phyloP scores from a whole-genome alignment of 2,329 filamentous ascomycete species.

The Pestalotiopsis fici region DNA sequence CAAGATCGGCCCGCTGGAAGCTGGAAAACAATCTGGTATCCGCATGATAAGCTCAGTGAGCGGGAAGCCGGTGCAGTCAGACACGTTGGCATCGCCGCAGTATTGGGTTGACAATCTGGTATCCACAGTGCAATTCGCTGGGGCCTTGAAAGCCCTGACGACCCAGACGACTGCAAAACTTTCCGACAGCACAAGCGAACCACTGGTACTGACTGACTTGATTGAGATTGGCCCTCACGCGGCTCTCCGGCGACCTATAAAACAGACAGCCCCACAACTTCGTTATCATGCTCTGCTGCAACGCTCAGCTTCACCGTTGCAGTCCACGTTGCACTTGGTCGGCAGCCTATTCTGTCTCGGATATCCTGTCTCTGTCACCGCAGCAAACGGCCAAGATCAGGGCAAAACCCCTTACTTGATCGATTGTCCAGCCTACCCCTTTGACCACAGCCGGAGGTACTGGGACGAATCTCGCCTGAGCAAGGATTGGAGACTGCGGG shows the following conservation, averaged over 20 bases:
- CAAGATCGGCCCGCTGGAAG: conserved; percentile 3
- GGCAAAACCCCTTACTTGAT: conserved; percentile 11
- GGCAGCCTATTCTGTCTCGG: background rate
- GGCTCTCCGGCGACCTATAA: background rate
- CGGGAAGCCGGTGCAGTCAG: background rate
- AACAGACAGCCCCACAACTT: background rate
- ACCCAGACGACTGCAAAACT: no score
- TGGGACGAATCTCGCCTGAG: conserved; percentile 34
- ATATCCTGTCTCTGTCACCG: background rate
- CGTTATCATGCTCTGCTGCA: background rate
- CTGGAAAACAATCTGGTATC: background rate
- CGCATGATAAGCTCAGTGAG: background rate
- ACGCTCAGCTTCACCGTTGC: no score
- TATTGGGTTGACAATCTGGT: conserved; percentile 27
- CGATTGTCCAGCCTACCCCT: conserved; percentile 37
- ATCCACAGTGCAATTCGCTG: conserved; percentile 20
- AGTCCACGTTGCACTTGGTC: background rate
- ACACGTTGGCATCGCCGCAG: conserved; percentile 2
- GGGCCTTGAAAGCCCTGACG: conserved; percentile 14
- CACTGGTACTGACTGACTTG: background rate
- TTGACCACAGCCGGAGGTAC: conserved; percentile 32
- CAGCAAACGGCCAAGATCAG: background rate
- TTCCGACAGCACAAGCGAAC: no score
- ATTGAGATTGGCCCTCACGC: background rate
- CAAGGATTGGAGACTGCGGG: conserved; percentile 26